These are phyloP conservation scores for Candida oleophila DNA, from an alignment of 805 yeast species.

Conservation along the genomic window DNA sequence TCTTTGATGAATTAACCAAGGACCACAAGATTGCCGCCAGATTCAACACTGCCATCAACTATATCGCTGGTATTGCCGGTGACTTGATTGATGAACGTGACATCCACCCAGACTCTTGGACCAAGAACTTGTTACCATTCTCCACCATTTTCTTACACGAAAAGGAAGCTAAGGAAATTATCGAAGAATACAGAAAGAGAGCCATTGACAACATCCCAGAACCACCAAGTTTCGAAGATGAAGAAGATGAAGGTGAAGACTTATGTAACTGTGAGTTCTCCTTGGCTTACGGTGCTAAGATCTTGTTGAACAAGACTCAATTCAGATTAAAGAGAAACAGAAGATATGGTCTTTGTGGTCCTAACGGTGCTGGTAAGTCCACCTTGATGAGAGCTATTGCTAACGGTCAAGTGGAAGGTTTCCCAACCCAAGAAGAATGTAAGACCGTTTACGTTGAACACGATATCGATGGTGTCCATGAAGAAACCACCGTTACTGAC, in stretches of 20 bases:
- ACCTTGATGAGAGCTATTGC: constrained; percentile 93
- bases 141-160: constrained; percentile 95
- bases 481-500: constrained; percentile 91
- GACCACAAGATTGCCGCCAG: constrained; percentile 67
- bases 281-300: constrained; percentile 99
- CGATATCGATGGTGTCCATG: constrained; percentile 95
- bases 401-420: constrained; percentile 98
- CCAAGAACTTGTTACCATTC: constrained; percentile 84
- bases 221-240: constrained; percentile 94
- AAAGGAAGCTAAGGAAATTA: constrained; percentile 77
- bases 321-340: constrained; percentile 98
- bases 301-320: constrained; percentile 98
- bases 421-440: constrained; percentile 99
- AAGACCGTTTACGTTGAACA: constrained; percentile 99
- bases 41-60: constrained; percentile 74
- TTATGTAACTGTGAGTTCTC: constrained; percentile 99
- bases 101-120: constrained; percentile 91
- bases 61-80: constrained; percentile 97
- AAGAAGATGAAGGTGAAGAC: constrained; percentile 98
- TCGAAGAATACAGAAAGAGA: constrained; percentile 93
- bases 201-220: constrained; percentile 98
- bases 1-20: constrained; percentile 71
- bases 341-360: constrained; percentile 94
- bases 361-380: constrained; percentile 54
- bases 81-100: constrained; percentile 96